Evolutionary conservation across 345 rosid species (phyloP), one percentile per base, ranked within the genome.

Genomic region (Brassica carinata): DNA sequence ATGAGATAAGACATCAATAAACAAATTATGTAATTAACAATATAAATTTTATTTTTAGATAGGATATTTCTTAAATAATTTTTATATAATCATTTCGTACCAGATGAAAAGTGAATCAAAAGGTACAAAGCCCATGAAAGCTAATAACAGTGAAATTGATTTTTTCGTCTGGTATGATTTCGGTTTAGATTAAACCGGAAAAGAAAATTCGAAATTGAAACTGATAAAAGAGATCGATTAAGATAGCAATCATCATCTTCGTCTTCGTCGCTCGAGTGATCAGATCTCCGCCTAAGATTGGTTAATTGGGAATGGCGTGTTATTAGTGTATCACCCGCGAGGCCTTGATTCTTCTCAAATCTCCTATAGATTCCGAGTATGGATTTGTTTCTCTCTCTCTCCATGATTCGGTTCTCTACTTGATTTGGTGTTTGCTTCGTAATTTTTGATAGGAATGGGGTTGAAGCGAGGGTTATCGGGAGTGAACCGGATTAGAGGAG

Each of bases 401-500:
- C 17, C 64, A 34, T 15, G 31, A 14, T 13, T 55, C 5, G 18
- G 5, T 77, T 73, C 51, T 45, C 29, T 59, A 69, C 65, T 75
- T 77, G 45, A 30, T 57, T 68, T 78, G 30, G 72, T 81, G 27
- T 31, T 83, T 84, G 83, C 9, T 58, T 19, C 64, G 2, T 58
- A 45, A 19, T 71, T 53, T 27, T 78, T 77, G 80, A 67, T 66
- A 57, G 75, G 78, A 85, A 94, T 94, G 98, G 89, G 91, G 86
- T 79, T 86, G 81, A 91, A 77, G 87, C 91, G 93, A 68, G 94
- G 92, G 27, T 75, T 85, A 45, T 84, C 89, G 34, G 83, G 83
- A 75, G 79, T 78, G 66, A 71, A 70, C 17, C 81, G 87, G 82
- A 81, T 69, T 85, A 77, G 89, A 65, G 83, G 86, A 66, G 83